Base-by-base conservation (phyloP, 208 protist genomes). In the Wallacemonas sp. region DNA sequence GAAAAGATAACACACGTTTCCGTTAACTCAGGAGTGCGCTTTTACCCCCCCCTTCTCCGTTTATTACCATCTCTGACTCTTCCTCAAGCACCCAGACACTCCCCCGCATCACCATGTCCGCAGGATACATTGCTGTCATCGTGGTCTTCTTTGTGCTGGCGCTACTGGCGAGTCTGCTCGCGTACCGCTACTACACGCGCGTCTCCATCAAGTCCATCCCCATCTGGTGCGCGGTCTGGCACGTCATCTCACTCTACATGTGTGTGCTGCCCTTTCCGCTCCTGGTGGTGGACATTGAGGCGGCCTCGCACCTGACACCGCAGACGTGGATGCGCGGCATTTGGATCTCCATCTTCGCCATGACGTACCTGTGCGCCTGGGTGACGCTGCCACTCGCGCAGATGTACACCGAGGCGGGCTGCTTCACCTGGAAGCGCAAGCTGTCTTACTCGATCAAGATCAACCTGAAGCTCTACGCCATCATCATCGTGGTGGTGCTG, bases 281-380 rank as follows among this genome's bases (percentile, higher is more conserved):
- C 17, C 85, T 97, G 34, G 86, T 95, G 24, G 80, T 97, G 11
- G 92, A 97, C 61, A 79, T 97, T 14, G 83, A 88, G 60, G 72
- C 87, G 14, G 60, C 65, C 34, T 70, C 78, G 0, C 76, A 79
- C 43, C 46, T 46, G 1, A 46, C 74, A 27, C 36, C 64, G 2
- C 69, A 83, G 62, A 71, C 48, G 60, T 94, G 87, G 88, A 77
- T 95, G 73, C 72, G 65, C 29, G 74, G 79, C 44, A 84, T 96
- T 47, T 97, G 92, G 90, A 90, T 88, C 54, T 78, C 74, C 43
- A 95, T 97, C 54, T 90, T 97, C 34, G 81, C 78, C 43, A 54
- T 84, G 41, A 94, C 90, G 21, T 93, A 97, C 75, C 78, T 88
- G 43, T 90, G 85, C 56, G 86, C 84, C 3, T 97, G 92, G 90